Evolutionary conservation across 2,329 filamentous ascomycete genomes (phyloP), one percentile per base, ranked within the genome.

Genomic region (Fusarium buxicola): DNA sequence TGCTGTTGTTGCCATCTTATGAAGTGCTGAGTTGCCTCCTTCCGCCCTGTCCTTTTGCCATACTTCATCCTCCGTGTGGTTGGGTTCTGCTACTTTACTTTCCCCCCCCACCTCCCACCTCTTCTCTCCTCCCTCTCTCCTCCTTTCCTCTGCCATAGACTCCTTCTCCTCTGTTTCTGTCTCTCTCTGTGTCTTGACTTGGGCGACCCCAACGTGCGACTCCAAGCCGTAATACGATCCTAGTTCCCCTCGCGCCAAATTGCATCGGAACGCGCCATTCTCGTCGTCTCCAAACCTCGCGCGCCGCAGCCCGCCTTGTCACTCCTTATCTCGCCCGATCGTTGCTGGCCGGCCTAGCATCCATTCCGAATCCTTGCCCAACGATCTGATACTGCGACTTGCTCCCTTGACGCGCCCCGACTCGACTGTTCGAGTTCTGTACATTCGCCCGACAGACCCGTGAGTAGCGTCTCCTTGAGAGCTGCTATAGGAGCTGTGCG

Each of bases 401-500:
- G 58, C 34, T 24, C 38, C 21, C 36, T 36, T 25, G 18, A 39
- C 21, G 24, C 38, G 38, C 38, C 39, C 24, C 43, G 50, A 2
- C 13, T 46, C 38, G 51, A 36, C 48, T 47, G 32, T 16, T 57
- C 41, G 48, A 65, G 53, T 44, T 47, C 39, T 35, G 39, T 54
- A 60, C 38, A 31, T 53, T 47, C 58, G 63, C 65, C 52, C 51
- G 51, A 56, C 58, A 60, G 60, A 55, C 59, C 66, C 59, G 60
- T 68, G 57, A 61, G 65, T 59, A 58, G 68, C 66, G 60, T 65
- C 66, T 69, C 60, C 32, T 43, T 52, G 66, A 67, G 69, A 71
- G 72, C 73, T 70, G 56, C 66, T 63, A 57, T 58, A 73, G 61
- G 74, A 72, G 75, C 78, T 77, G 72, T 69, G 69, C 74, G 72